A percentile compares a stretch with the other conserved stretches of the same genome.
Evolutionary conservation across 305 asterid genomes (phyloP).

Genomic region (Solanum chacoense): DNA sequence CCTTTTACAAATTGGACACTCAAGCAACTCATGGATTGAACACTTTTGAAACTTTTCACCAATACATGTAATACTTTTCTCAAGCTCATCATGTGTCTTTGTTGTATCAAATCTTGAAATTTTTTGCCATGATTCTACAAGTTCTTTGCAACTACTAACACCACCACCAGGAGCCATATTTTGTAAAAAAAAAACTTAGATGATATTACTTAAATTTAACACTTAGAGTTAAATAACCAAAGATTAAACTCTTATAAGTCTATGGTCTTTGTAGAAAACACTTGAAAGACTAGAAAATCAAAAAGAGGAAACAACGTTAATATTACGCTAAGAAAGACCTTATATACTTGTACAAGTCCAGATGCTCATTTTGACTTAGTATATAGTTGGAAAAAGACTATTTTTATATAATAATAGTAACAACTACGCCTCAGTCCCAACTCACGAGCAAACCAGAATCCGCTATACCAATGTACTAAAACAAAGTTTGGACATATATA

Average conservation of each 20-base stretch:
- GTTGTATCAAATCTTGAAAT: constrained; percentile 19
- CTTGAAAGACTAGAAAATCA: constrained; percentile 4
- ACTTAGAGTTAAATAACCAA: background rate
- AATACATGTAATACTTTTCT: constrained; percentile 13
- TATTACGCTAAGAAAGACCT: background rate
- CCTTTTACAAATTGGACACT: constrained; percentile 53
- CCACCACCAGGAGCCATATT: constrained; percentile 58
- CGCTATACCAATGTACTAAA: background rate
- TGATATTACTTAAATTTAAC: background rate
- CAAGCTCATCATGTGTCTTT: constrained; percentile 17
- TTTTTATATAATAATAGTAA: background rate
- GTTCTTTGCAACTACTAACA: constrained; percentile 35
- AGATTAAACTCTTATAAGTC: background rate
- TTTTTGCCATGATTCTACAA: constrained; percentile 33
- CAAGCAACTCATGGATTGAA: constrained; percentile 54
- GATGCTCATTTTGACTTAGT: background rate
- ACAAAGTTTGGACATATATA: background rate
- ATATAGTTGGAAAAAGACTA: background rate
- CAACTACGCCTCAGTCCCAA: background rate
- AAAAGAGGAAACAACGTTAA: constrained; percentile 10
- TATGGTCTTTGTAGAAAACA: constrained; percentile 8
- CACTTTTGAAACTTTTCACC: constrained; percentile 34
- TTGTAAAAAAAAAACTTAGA: background rate
- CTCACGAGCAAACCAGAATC: background rate
- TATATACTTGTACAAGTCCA: background rate